These are phyloP conservation scores for Myochromella boudieri DNA, from an alignment of 768 basidiomycete species.

Conservation along the genomic window DNA sequence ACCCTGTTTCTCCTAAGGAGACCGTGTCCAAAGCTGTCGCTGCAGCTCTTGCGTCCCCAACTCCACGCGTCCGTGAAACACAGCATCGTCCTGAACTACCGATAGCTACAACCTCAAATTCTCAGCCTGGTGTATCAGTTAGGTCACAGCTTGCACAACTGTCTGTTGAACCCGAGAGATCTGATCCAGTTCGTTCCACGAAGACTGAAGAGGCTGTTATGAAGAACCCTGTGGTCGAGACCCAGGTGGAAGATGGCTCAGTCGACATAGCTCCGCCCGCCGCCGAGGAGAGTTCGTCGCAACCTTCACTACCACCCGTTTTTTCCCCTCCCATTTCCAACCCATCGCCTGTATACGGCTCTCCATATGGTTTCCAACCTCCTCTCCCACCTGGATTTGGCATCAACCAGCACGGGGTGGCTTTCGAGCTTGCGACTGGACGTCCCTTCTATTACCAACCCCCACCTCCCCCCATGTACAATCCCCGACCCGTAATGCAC, in stretches of 20 bases:
- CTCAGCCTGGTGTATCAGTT: conserved; percentile 30
- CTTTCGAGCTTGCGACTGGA: conserved; percentile 83
- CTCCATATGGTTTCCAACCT: conserved; percentile 61
- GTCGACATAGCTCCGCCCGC: conserved; percentile 4
- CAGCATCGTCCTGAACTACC: conserved; percentile 20
- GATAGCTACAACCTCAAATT: conserved; percentile 16
- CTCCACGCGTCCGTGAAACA: neutral
- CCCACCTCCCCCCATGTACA: conserved; percentile 60
- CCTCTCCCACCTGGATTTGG: conserved; percentile 75
- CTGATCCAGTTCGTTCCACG: conserved; percentile 35
- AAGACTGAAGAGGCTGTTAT: conserved; percentile 51
- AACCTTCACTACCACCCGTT: conserved; percentile 40
- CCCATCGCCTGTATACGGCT: conserved; percentile 61
- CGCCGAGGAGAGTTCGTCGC: conserved; percentile 30
- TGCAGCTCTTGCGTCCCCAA: conserved; percentile 5
- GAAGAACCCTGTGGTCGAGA: conserved; percentile 33
- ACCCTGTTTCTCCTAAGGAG: conserved; percentile 25
- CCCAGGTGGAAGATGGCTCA: conserved; percentile 20
- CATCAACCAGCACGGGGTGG: conserved; percentile 71
- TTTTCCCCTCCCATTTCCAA: conserved; percentile 42
- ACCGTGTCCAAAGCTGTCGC: neutral
- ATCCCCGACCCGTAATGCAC: conserved; percentile 65
- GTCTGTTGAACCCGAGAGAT: conserved; percentile 29
- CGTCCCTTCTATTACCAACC: conserved; percentile 72
- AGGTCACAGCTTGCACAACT: conserved; percentile 41